Base-by-base conservation (phyloP, 192 early-diverging fungal species). In the Phycomyces blakesleeanus region DNA sequence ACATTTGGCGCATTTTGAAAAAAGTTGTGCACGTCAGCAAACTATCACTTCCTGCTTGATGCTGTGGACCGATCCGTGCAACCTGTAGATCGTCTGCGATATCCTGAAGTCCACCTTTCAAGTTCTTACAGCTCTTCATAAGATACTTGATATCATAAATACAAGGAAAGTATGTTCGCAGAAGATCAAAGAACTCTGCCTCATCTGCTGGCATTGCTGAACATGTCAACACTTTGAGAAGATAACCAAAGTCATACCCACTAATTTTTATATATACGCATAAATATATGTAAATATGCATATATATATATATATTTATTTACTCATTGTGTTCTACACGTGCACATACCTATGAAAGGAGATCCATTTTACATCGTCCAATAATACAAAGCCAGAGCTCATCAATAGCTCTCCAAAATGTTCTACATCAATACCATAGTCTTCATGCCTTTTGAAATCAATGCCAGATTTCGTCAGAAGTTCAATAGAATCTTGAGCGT, bases 71-170 rank as follows among this genome's bases (percentile, higher is more conserved):
- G 51, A 99, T 91, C 47, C 97, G 79, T 53, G 88, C 57, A 63
- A 94, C 90, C 66, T 94, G 89, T 49, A 99, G 64, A 72, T 98
- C 95, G 75, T 99, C 94, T 0, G 97, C 97, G 34, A 99, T 87
- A 61, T 99, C 97, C 71, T 99, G 97, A 66, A 99, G 77, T 0
- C 97, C 97, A 44, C 96, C 95, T 70, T 98, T 98, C 22, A 98
- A 73, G 67, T 88, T 95, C 61, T 97, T 93, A 70, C 93, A 95
- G 71, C 92, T 92, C 68, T 93, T 94, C 92, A 98, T 97, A 76
- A 97, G 74, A 68, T 93, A 97, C 71, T 99, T 99, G 77, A 99
- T 97, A 60, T 99, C 97, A 70, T 96, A 98, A 63, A 99, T 93
- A 70, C 92, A 91, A n/a, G 97, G 97, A 71, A 99, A 99, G 74